Percentiles rank a stretch among this genome's conserved stretches.
phyloP scores from a whole-genome alignment of 345 rosid species.

The Aquilaria yunnanensis region DNA sequence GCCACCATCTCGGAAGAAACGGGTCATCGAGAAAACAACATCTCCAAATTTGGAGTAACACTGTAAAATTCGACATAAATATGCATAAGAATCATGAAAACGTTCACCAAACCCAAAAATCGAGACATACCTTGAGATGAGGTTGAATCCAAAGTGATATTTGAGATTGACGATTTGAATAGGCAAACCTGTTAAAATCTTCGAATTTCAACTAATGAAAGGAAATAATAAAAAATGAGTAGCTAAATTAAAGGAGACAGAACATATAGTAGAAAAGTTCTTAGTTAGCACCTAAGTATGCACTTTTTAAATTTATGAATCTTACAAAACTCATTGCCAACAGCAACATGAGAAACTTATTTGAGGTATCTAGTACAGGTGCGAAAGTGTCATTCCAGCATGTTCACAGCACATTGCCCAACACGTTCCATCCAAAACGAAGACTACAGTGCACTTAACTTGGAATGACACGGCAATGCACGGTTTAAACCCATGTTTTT shows the following conservation, averaged over 20 bases:
- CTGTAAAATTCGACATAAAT: slow-evolving; percentile 42
- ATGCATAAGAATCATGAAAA: slow-evolving; percentile 15
- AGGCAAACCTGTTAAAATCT: slow-evolving; percentile 58
- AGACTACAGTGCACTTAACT: too few relatives aligned
- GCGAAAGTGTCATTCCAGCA: too few relatives aligned
- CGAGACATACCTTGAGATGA: slow-evolving; percentile 51
- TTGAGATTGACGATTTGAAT: slow-evolving; percentile 64
- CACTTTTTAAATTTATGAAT: too few relatives aligned
- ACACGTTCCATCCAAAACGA: too few relatives aligned
- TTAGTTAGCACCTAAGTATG: too few relatives aligned
- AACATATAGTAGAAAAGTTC: too few relatives aligned
- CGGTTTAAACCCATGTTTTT: too few relatives aligned
- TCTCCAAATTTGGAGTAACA: slow-evolving; percentile 80
- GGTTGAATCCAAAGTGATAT: slow-evolving; percentile 96
- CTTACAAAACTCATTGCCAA: too few relatives aligned
- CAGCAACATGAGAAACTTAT: too few relatives aligned
- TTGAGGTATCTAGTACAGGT: too few relatives aligned
- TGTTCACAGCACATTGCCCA: too few relatives aligned
- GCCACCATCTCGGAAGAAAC: slow-evolving; percentile 71
- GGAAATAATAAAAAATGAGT: slow-evolving; percentile 3
- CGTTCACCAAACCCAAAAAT: slow-evolving; percentile 8
- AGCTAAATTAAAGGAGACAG: slow-evolving; percentile 8
- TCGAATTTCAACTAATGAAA: slow-evolving; percentile 15
- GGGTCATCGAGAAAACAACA: slow-evolving; percentile 69
- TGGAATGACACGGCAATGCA: too few relatives aligned